phyloP scores from a whole-genome alignment of 345 rosid species.

The Arabidopsis arenosa region DNA sequence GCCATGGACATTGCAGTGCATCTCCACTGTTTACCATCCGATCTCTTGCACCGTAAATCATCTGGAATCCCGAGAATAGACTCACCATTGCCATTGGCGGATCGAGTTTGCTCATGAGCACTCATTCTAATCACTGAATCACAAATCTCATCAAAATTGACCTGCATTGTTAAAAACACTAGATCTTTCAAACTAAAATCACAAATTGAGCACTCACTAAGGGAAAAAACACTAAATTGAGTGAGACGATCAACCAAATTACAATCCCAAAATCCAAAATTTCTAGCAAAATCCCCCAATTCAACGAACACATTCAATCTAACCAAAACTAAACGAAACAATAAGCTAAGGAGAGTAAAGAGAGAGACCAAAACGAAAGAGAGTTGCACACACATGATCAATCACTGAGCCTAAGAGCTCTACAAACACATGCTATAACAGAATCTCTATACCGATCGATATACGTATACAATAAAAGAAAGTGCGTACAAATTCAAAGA shows the following conservation, averaged over 20 bases:
- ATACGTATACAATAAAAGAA: background rate
- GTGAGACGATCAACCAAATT: conserved; percentile 2
- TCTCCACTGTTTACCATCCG: conserved; percentile 99
- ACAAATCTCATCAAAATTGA: conserved; percentile 19
- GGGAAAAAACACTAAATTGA: background rate
- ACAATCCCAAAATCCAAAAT: conserved; percentile 27
- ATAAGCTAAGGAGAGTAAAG: background rate
- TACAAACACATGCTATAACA: background rate
- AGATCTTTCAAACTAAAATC: background rate
- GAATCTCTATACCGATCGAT: background rate
- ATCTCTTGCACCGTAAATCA: conserved; percentile 96
- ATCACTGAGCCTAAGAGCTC: conserved; percentile 6
- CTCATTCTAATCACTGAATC: conserved; percentile 35
- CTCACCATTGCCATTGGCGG: conserved; percentile 60
- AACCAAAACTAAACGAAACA: background rate
- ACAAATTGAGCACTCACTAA: conserved; percentile 3
- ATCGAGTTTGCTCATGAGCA: conserved; percentile 61
- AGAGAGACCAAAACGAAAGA: background rate
- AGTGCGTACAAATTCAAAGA: conserved; percentile 11
- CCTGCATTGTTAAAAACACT: conserved; percentile 39
- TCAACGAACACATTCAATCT: conserved; percentile 23
- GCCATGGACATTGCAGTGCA: conserved; percentile 99
- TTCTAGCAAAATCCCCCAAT: background rate
- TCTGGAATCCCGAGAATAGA: conserved; percentile 63
- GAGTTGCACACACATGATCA: conserved; percentile 15